Evolutionary conservation across 176 grass and related monocot species (phyloP), one percentile per base, ranked within the genome.

Genomic region (Lolium perenne): DNA sequence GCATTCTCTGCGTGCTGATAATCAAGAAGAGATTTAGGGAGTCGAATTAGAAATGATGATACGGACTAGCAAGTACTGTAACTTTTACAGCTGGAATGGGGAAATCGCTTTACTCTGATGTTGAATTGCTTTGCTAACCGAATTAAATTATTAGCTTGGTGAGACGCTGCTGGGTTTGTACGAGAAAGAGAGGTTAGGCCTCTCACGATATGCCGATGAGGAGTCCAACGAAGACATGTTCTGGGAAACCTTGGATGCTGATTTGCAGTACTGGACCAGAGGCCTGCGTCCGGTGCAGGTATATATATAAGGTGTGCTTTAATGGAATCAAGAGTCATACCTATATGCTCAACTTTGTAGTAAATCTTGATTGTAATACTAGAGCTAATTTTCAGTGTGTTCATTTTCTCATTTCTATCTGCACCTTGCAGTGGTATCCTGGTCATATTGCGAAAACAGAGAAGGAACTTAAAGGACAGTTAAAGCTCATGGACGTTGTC

Each of bases 381-480:
- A 56, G 38, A 48, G 55, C 22, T 41, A 60, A 8, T 67, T 12
- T 6, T 22, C n/a, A 59, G 12, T 71, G 22, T 78, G 15, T 47
- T 84, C 20, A 26, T 53, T 63, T 55, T 72, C 16, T 74, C 66
- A 20, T 69, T 62, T 77, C n/a, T 26, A 18, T 87, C 73, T 53
- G 70, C 10, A 77, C 50, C 53, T 92, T 82, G 76, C 75, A 98
- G 97, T 98, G 97, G 97, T 98, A 98, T 74, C 97, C 97, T 84
- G 97, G 97, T 83, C 97, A 98, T 80, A 98, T 98, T 89, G 97
- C 90, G 62, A 98, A 98, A 98, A 94, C 97, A 26, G 97, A 98
- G 77, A 98, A 90, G 89, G 94, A 96, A 74, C 64, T 98, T n/a
- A 95, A 94, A 84, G 88, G 94, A 26, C 94, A 98, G 71, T 38